Evolutionary conservation across 371 early-diverging fungal genomes (phyloP), one percentile per base, ranked within the genome.

Genomic region (Choanephora cucurbitarum): DNA sequence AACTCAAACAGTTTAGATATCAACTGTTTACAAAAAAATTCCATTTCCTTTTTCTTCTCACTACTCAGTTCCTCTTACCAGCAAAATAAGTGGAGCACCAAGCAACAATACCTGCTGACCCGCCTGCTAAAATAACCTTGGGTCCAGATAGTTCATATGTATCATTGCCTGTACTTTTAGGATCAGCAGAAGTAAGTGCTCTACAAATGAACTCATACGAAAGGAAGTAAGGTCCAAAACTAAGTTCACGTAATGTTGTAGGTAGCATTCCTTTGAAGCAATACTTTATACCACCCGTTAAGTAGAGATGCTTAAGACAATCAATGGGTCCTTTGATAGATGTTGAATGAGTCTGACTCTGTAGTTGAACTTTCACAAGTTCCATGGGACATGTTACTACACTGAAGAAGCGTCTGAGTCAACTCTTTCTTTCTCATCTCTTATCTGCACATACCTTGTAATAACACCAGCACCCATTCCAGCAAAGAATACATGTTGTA

Each of bases 71-170:
- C 22, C 1, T 19, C 23, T 68, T 75, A 80, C 82, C 85, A 52
- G 82, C 81, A 18, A 89, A 88, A 64, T 91, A 91, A 0, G 92
- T 91, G 6, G 83, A 81, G 40, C 86, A 68, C 92, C 92, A 92
- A 4, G 86, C 87, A n/a, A 75, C 72, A 51, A 90, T 87, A 15
- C 91, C 91, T 8, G 89, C 89, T 33, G 83, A 52, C 2, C 90
- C 92, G 48, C 92, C 92, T 17, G 90, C 91, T 4, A 86, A 60
- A 11, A 90, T 69, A 6, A 89, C 61, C 24, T 83, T 68, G 14
- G 66, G 63, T 14, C 84, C 81, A 14, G 80, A 73, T 10, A 87
- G 64, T 44, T 76, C 80, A 55, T 73, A 67, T 13, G 22, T 19
- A 19, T 39, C 31, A 10, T 49, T 33, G 2, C 33, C 24, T 31